Conservation (phyloP, 768 basidiomycete species). For the Suillus luteus region DNA sequence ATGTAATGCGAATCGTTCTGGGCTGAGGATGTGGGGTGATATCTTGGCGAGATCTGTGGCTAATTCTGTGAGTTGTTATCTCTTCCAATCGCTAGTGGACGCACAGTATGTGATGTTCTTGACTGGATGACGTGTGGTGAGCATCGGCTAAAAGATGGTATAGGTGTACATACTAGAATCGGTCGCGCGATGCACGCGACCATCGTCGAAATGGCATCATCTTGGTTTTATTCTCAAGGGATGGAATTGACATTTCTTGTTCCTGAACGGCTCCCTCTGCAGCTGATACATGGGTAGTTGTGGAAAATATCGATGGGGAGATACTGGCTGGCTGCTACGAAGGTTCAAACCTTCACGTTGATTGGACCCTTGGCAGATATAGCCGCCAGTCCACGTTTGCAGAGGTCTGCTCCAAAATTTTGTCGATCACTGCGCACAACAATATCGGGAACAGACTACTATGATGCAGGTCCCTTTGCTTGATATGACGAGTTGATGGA, state of each 20-base stretch:
- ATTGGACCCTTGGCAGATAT: slow-evolving; percentile 32
- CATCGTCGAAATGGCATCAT: slow-evolving; percentile 4
- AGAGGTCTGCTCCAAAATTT: background rate
- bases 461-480: too few species aligned
- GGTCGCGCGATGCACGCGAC: slow-evolving; percentile 49
- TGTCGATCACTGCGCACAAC: background rate
- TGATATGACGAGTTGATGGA: too few species aligned
- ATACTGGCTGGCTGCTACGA: slow-evolving; percentile 21
- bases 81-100: slow-evolving; percentile 14
- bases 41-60: slow-evolving; percentile 79
- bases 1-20: slow-evolving; percentile 87
- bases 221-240: background rate
- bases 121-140: slow-evolving; percentile 38
- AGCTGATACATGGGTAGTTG: background rate
- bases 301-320: slow-evolving; percentile 31
- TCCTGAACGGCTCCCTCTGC: background rate
- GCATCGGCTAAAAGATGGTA: background rate
- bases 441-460: background rate
- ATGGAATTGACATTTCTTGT: background rate
- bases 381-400: slow-evolving; percentile 27
- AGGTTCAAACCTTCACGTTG: slow-evolving; percentile 23
- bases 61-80: background rate
- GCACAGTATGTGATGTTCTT: slow-evolving; percentile 70
- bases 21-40: slow-evolving; percentile 81
- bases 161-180: slow-evolving; percentile 70